Conservation (phyloP, 2,329 filamentous ascomycete species). For the Beauveria bassiana region DNA sequence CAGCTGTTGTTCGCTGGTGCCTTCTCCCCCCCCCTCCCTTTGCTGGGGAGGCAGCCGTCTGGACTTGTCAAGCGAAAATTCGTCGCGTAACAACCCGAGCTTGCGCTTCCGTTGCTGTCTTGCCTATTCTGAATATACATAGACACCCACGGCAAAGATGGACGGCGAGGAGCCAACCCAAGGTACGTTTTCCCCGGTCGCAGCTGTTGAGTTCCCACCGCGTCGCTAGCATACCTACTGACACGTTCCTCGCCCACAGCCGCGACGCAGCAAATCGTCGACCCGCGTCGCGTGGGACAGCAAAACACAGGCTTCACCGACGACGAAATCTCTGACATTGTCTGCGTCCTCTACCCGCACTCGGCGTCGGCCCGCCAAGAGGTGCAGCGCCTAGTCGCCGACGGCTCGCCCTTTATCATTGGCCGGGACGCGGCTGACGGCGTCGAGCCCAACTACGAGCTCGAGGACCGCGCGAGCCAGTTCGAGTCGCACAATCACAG, state of each 20-base stretch:
- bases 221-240: background rate
- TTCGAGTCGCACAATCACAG: constrained; percentile 34
- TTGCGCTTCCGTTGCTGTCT: background rate
- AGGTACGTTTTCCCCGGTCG: constrained; percentile 21
- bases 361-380: constrained; percentile 65
- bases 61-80: background rate
- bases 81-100: background rate
- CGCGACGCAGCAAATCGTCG: constrained; percentile 74
- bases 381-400: constrained; percentile 45
- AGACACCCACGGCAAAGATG: constrained; percentile 24
- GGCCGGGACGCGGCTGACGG: constrained; percentile 40
- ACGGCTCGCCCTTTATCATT: constrained; percentile 42
- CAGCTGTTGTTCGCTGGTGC: background rate
- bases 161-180: constrained; percentile 37
- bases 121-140: background rate
- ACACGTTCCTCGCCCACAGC: background rate
- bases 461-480: constrained; percentile 41
- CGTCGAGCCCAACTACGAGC: constrained; percentile 43
- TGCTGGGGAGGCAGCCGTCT: background rate
- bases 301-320: constrained; percentile 78
- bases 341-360: constrained; percentile 78
- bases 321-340: constrained; percentile 77
- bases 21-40: background rate
- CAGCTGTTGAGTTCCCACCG: background rate
- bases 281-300: constrained; percentile 70